A percentile compares a stretch with the other conserved stretches of the same genome.
Evolutionary conservation across 768 basidiomycete species (phyloP).

Genomic region (Auricularia auricula-judae): DNA sequence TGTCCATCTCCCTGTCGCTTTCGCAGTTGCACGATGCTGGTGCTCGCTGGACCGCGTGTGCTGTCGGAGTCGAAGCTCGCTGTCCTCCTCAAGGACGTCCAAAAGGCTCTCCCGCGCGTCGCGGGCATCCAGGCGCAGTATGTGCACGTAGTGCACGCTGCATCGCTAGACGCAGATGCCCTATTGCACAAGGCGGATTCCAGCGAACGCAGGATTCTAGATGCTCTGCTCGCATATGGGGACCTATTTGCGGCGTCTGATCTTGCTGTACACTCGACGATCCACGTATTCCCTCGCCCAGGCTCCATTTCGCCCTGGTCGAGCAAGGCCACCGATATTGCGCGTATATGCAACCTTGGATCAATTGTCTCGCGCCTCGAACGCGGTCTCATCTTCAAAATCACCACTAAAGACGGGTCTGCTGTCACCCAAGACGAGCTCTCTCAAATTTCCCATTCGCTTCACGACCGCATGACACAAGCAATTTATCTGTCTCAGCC

Average conservation of each 20-base stretch:
- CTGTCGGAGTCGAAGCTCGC: slow-evolving; percentile 62
- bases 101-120: slow-evolving; percentile 39
- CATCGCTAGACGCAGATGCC: slow-evolving; percentile 30
- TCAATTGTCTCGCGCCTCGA: slow-evolving; percentile 70
- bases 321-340: slow-evolving; percentile 95
- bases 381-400: slow-evolving; percentile 62
- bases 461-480: slow-evolving; percentile 98
- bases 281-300: slow-evolving; percentile 70
- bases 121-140: slow-evolving; percentile 70
- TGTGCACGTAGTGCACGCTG: slow-evolving; percentile 73
- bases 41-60: slow-evolving; percentile 67
- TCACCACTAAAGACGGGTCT: slow-evolving; percentile 35
- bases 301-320: slow-evolving; percentile 99
- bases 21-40: slow-evolving; percentile 43
- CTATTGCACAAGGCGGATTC: slow-evolving; percentile 38
- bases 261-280: slow-evolving; percentile 21
- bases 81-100: slow-evolving; percentile 50
- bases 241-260: slow-evolving; percentile 48
- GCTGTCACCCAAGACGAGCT: slow-evolving; percentile 37
- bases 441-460: slow-evolving; percentile 46
- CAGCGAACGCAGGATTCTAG: slow-evolving; percentile 39
- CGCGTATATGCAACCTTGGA: slow-evolving; percentile 73
- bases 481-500: slow-evolving; percentile 51
- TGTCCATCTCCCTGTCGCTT: neutral
- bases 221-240: slow-evolving; percentile 74